A percentile compares a stretch with the other conserved stretches of the same genome.
Conservation (phyloP, 2,329 filamentous ascomycete genomes). For the Penicillium paneum region DNA sequence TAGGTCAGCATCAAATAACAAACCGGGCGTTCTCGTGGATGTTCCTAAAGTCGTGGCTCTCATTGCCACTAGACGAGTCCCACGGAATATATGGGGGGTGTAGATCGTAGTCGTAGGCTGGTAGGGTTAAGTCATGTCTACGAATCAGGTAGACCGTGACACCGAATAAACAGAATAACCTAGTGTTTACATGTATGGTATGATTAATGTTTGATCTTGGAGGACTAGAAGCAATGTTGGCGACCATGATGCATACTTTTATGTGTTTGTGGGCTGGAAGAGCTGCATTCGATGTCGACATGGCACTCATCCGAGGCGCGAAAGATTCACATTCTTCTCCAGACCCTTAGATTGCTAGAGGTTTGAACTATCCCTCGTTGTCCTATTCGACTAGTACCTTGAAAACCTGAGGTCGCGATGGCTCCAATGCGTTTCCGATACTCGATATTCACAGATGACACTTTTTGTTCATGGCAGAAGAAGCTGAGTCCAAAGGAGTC, state of each 20-base stretch:
- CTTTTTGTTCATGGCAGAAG: neutral
- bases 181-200: no score
- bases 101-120: no score
- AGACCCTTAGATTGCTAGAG: neutral
- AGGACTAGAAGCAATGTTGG: neutral
- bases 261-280: neutral
- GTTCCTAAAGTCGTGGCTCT: no score
- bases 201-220: no score
- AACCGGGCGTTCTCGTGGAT: no score
- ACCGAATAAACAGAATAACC: no score
- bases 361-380: neutral
- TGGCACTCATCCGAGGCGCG: neutral
- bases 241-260: neutral
- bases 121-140: no score
- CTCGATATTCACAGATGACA: neutral
- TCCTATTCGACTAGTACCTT: neutral
- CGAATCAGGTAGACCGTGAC: no score
- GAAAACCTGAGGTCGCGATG: neutral
- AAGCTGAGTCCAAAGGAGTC: neutral
- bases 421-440: neutral
- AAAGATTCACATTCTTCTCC: neutral
- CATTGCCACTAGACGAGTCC: no score
- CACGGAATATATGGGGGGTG: no score
- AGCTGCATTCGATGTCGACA: neutral
- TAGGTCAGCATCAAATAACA: no score